Evolutionary conservation across 1,139 yeast species (phyloP).

Genomic region (Suhomyces wounanorum): DNA sequence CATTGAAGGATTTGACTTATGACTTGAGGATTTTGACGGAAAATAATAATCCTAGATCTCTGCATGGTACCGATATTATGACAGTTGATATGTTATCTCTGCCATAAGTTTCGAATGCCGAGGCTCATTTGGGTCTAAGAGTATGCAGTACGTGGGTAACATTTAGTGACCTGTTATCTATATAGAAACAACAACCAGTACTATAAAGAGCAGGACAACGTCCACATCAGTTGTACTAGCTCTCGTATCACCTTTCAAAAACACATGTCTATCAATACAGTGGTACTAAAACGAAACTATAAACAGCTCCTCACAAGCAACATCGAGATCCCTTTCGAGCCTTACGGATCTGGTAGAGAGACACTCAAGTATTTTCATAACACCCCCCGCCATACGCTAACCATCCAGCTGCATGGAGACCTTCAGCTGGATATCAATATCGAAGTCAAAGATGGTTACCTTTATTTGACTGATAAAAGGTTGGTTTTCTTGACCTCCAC

Average conservation of each 20-base stretch:
- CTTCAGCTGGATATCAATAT: slow-evolving; percentile 23
- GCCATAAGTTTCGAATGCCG: too few species aligned
- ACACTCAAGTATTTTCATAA: slow-evolving; percentile 19
- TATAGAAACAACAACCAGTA: too few species aligned
- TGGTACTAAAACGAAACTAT: slow-evolving; percentile 27
- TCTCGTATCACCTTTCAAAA: not conserved
- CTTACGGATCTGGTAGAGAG: slow-evolving; percentile 17
- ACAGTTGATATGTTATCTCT: too few species aligned
- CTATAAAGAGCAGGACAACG: too few species aligned
- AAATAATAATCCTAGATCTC: too few species aligned
- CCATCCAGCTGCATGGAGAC: slow-evolving; percentile 18
- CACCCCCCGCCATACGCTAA: slow-evolving; percentile 24
- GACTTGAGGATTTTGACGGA: too few species aligned
- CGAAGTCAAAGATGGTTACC: slow-evolving; percentile 33
- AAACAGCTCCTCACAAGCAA: slow-evolving; percentile 17
- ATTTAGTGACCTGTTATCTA: too few species aligned
- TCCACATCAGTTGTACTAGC: too few species aligned
- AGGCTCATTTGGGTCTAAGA: too few species aligned
- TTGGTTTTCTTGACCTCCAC: slow-evolving; percentile 37
- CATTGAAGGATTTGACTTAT: too few species aligned
- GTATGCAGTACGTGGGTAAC: too few species aligned
- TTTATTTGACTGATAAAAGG: slow-evolving; percentile 41
- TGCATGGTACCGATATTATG: too few species aligned
- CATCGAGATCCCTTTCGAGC: slow-evolving; percentile 26
- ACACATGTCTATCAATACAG: slow-evolving; percentile 37